Evolutionary conservation across 1,284 basidiomycete genomes (phyloP), one percentile per base, ranked within the genome.

Genomic region (Papiliotrema flavescens): DNA sequence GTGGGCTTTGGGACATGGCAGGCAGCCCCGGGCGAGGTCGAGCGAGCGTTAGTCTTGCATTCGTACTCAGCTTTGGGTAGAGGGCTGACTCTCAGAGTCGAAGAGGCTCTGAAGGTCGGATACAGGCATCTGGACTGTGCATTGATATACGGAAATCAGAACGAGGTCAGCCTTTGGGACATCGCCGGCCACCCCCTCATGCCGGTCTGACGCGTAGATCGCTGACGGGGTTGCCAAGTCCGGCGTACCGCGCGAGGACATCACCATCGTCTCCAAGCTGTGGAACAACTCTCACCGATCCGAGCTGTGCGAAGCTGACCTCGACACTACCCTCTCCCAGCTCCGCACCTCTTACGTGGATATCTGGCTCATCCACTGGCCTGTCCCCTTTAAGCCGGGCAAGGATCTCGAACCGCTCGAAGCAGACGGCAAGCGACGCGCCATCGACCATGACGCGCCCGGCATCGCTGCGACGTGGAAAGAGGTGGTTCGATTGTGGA

Each of bases 331-430:
- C 15, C 80, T 92, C 19, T 69, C 75, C 51, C 83, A 85, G 67
- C 82, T 91, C 51, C 86, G 84, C 22, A 71, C 83, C 23, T 80
- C 84, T 49, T 91, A 93, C 69, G 79, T 94, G 37, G 90, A 94
- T 70, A 80, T 90, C 26, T 91, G 88, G 69, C 79, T 91, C 47
- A 79, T 94, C 57, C 90, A 94, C 79, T 95, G 90, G 90, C 90
- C 91, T 1, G 84, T 89, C 36, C 82, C 88, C 0, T 88, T 92
- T 73, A 75, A 72, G 20, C 80, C 84, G 1, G 87, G 84, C 17
- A 79, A 82, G 47, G 84, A 63, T 22, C 54, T 62, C 6, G 49
- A 54, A 32, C 56, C 63, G 20, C 47, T 56, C 41, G 37, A 47
- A 14, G 54, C 57, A 9, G 54, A 66, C 42, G 61, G 60, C 23